These are phyloP conservation scores for Westerdykella sp. DNA, from an alignment of 2,329 filamentous ascomycete genomes.

Conservation along the genomic window DNA sequence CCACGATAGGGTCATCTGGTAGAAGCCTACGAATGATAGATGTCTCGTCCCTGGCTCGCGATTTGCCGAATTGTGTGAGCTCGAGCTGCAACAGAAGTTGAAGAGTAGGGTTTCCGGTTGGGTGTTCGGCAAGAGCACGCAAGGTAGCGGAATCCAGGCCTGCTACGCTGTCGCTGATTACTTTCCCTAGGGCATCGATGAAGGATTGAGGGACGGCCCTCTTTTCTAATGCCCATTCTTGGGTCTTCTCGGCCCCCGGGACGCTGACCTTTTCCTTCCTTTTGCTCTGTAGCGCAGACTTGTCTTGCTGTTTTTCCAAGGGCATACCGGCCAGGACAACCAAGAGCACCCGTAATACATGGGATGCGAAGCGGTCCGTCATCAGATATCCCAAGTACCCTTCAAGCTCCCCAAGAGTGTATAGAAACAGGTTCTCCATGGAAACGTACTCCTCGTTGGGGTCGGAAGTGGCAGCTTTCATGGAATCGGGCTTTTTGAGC, in stretches of 20 bases:
- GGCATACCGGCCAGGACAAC: slow-evolving; percentile 79
- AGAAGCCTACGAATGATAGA: slow-evolving; percentile 71
- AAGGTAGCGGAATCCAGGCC: slow-evolving; percentile 74
- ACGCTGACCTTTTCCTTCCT: slow-evolving; percentile 75
- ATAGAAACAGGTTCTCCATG: slow-evolving; percentile 80
- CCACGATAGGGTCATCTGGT: slow-evolving; percentile 69
- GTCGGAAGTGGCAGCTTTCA: slow-evolving; percentile 42
- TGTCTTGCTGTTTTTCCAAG: slow-evolving; percentile 55
- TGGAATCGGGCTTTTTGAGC: slow-evolving; percentile 45
- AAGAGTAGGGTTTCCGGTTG: slow-evolving; percentile 86
- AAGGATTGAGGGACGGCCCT: slow-evolving; percentile 72
- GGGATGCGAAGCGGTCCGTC: slow-evolving; percentile 84
- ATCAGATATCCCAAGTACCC: slow-evolving; percentile 75
- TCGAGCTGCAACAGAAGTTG: slow-evolving; percentile 86
- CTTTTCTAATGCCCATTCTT: slow-evolving; percentile 35
- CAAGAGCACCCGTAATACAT: slow-evolving; percentile 78
- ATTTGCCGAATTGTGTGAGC: slow-evolving; percentile 64
- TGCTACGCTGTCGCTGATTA: slow-evolving; percentile 69
- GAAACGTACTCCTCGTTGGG: slow-evolving; percentile 51
- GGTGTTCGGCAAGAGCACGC: slow-evolving; percentile 77
- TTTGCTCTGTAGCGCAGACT: slow-evolving; percentile 79
- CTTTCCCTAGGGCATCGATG: slow-evolving; percentile 67
- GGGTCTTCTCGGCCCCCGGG: slow-evolving; percentile 46
- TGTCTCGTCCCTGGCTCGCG: slow-evolving; percentile 57
- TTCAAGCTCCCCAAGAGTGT: slow-evolving; percentile 81